Base-by-base conservation (phyloP, 805 yeast genomes). In the Sugiyamaella floridensis region DNA sequence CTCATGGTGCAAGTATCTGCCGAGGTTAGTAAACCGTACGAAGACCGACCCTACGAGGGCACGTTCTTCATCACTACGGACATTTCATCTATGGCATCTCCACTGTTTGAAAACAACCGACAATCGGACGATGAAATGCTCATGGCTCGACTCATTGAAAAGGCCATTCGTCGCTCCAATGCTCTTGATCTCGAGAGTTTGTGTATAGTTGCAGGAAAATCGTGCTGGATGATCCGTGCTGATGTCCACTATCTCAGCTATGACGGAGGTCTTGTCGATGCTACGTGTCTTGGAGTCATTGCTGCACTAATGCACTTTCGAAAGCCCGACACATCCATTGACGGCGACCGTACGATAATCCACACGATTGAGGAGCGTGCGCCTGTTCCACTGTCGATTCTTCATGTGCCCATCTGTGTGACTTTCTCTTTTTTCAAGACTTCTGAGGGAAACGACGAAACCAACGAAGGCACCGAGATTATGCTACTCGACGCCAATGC, bases 21-120 rank as follows among this genome's bases (percentile, higher is more conserved):
- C 10, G 83, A 81, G 49, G 82, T 93, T 12, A 76, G 80, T 3
- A 78, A 80, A 54, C 99, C 99, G 0, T 84, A 77, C 57, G 96
- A 89, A 48, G 95, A 90, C 59, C 76, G 96, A 51, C 97, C 97
- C 0, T 92, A 88, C 65, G 99, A 93, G 68, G 99, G 99, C 1
- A 63, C 86, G 2, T 89, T 93, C 65, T 74, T 78, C 20, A 89
- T 93, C 12, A 80, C 85, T 48, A 86, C 96, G 1, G 98, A 93
- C 63, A 81, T 87, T 43, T 79, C 89, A 18, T 87, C 97, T 14
- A 85, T 92, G 89, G 96, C 97, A 0, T 82, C 89, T 4, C 84
- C 95, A 0, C 76, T 80, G 60, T 89, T 89, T 66, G 96, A 90
- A 61, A 81, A 80, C 60, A 83, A 82, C 28, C 74, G 79, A 55